Evolutionary conservation across 73 alveolate genomes (phyloP).

Genomic region (Blepharisma stoltei): DNA sequence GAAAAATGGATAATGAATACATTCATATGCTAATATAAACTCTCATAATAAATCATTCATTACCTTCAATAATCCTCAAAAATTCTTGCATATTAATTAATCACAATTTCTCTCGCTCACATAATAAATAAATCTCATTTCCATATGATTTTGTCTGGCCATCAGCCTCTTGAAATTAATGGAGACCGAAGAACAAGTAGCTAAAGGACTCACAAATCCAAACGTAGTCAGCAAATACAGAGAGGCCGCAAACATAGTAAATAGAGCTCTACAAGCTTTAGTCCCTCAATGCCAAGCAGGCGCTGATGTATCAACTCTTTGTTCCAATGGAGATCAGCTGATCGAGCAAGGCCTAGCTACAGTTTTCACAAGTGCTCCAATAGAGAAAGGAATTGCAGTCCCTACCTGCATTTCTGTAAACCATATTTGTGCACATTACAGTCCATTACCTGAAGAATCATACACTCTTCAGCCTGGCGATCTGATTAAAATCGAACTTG

Average conservation of each 20-base stretch:
- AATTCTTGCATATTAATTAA: too few species aligned
- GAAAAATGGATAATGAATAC: too few species aligned
- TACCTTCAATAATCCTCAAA: too few species aligned
- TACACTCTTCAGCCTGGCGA: slow-evolving; percentile 72
- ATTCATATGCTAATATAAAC: too few species aligned
- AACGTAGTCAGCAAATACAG: slow-evolving; percentile 79
- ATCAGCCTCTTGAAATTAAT: slow-evolving; percentile 24
- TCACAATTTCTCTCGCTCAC: too few species aligned
- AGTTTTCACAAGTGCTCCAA: slow-evolving; percentile 71
- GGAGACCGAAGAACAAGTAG: slow-evolving; percentile 51
- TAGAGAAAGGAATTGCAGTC: slow-evolving; percentile 96
- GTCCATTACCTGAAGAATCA: slow-evolving; percentile 88
- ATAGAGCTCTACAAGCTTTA: slow-evolving; percentile 60
- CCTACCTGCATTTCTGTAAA: slow-evolving; percentile 97
- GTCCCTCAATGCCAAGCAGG: slow-evolving; percentile 58
- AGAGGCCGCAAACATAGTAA: slow-evolving; percentile 80
- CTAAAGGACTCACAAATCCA: slow-evolving; percentile 68
- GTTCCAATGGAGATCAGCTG: slow-evolving; percentile 72
- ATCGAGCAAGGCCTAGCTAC: slow-evolving; percentile 63
- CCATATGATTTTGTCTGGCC: neutral
- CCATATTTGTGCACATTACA: slow-evolving; percentile 90
- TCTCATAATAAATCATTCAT: too few species aligned
- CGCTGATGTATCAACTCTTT: slow-evolving; percentile 71
- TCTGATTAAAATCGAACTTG: slow-evolving; percentile 81
- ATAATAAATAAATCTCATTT: too few species aligned